Conservation (phyloP, 2,329 filamentous ascomycete species). For the Stagonosporopsis vannaccii region DNA sequence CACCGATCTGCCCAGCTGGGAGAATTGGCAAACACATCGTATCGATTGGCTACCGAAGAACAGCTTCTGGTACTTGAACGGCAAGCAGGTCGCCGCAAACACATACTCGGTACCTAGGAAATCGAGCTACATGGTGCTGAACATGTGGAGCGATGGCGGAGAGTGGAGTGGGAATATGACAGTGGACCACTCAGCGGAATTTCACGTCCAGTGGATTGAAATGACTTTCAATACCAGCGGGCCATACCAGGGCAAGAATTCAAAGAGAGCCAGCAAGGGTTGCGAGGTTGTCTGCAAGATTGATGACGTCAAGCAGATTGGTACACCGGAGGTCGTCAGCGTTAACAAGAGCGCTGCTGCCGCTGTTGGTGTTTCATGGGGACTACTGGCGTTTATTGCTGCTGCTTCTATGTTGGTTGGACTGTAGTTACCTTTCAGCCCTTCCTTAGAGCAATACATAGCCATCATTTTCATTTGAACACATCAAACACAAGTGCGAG, state of each 20-base stretch:
- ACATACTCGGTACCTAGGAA: constrained; percentile 64
- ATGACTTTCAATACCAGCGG: constrained; percentile 60
- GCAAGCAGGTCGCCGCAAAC: constrained; percentile 59
- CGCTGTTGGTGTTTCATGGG: constrained; percentile 37
- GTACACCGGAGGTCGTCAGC: constrained; percentile 46
- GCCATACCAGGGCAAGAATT: constrained; percentile 34
- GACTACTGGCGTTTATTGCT: constrained; percentile 32
- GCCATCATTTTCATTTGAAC: background rate
- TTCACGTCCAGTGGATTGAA: constrained; percentile 70
- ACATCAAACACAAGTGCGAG: background rate
- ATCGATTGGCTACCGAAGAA: constrained; percentile 65
- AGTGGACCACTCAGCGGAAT: constrained; percentile 56
- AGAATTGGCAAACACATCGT: constrained; percentile 65
- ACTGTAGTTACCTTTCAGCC: constrained; percentile 17
- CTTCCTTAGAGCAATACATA: constrained; percentile 6
- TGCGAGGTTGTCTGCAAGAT: constrained; percentile 49
- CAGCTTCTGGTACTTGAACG: constrained; percentile 65
- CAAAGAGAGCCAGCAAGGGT: constrained; percentile 33
- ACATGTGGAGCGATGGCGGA: constrained; percentile 68
- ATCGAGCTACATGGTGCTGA: constrained; percentile 62
- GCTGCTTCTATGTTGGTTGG: constrained; percentile 30
- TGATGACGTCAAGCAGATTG: constrained; percentile 44
- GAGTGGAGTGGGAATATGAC: constrained; percentile 68
- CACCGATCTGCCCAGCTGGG: constrained; percentile 59
- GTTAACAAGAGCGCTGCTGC: constrained; percentile 24